These are phyloP conservation scores for Modicella reniformis DNA, from an alignment of 371 early-diverging fungal species.

Conservation along the genomic window DNA sequence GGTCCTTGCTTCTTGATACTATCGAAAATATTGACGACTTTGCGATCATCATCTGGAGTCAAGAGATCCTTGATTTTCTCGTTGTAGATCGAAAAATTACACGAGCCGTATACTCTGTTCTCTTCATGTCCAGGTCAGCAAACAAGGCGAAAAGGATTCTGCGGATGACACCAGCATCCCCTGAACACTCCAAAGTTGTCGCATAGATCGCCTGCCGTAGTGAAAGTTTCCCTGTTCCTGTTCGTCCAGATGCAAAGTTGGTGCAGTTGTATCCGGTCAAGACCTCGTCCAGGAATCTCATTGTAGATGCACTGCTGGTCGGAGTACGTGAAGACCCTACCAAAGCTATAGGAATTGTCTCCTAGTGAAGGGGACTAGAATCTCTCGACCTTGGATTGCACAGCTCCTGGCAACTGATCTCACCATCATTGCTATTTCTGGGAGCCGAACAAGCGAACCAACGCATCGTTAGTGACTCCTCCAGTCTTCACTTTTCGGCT, in stretches of 20 bases:
- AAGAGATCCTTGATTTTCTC: conserved; percentile 96
- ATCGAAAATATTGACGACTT: conserved; percentile 74
- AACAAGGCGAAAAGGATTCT: conserved; percentile 87
- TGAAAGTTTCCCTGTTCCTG: conserved; percentile 93
- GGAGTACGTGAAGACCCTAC: conserved; percentile 89
- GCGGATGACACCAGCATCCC: conserved; percentile 91
- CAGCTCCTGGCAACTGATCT: conserved; percentile 47
- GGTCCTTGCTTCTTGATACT: conserved; percentile 72
- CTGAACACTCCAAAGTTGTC: conserved; percentile 55
- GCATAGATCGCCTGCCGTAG: conserved; percentile 87
- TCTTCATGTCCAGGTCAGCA: conserved; percentile 65
- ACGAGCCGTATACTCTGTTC: conserved; percentile 77
- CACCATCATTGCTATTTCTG: conserved; percentile 41
- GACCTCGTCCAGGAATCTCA: conserved; percentile 88
- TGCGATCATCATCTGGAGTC: conserved; percentile 56
- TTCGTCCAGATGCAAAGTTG: conserved; percentile 95
- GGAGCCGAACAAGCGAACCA: conserved; percentile 8
- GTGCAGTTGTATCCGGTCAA: conserved; percentile 89
- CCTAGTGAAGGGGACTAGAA: conserved; percentile 51
- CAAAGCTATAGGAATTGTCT: conserved; percentile 81
- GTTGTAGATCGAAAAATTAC: conserved; percentile 95
- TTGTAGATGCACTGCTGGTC: conserved; percentile 86
- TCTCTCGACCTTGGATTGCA: conserved; percentile 44
- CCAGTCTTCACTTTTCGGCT: not conserved
- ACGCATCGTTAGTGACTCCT: too few species aligned